Conservation (phyloP, 768 basidiomycete species). For the Tulasnella sp. region DNA sequence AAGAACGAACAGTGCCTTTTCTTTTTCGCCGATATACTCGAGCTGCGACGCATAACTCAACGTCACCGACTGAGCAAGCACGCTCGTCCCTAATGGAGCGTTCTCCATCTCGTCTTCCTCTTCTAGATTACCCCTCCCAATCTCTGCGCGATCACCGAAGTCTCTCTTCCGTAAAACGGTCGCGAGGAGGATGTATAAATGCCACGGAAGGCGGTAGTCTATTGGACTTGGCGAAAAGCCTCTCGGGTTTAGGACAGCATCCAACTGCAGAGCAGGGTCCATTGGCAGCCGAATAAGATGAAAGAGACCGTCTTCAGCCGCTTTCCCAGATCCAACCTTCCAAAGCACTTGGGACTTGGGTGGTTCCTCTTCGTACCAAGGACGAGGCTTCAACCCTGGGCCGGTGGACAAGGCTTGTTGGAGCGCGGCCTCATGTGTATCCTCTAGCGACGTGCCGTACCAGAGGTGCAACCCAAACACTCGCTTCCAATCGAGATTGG, state of each 20-base stretch:
- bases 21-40: constrained; percentile 73
- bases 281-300: constrained; percentile 73
- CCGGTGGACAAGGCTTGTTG: constrained; percentile 47
- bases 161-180: constrained; percentile 79
- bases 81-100: constrained; percentile 59
- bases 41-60: constrained; percentile 83
- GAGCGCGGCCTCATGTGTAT: constrained; percentile 67
- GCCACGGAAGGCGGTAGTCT: constrained; percentile 89
- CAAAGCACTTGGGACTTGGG: background rate
- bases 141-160: constrained; percentile 65
- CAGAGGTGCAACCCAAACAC: constrained; percentile 87
- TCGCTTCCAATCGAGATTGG: constrained; percentile 90
- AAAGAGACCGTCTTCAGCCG: constrained; percentile 63
- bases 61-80: constrained; percentile 76
- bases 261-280: constrained; percentile 66
- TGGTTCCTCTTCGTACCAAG: constrained; percentile 51
- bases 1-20: constrained; percentile 84
- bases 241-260: constrained; percentile 60
- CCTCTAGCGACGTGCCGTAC: constrained; percentile 63
- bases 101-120: constrained; percentile 38
- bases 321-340: background rate
- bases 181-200: constrained; percentile 83
- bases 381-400: constrained; percentile 37
- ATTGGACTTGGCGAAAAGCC: constrained; percentile 70
- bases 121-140: constrained; percentile 34